Percentiles rank a stretch among this genome's conserved stretches.
These are phyloP conservation scores for Populus pruinosa DNA, from an alignment of 345 rosid species.

Conservation along the genomic window DNA sequence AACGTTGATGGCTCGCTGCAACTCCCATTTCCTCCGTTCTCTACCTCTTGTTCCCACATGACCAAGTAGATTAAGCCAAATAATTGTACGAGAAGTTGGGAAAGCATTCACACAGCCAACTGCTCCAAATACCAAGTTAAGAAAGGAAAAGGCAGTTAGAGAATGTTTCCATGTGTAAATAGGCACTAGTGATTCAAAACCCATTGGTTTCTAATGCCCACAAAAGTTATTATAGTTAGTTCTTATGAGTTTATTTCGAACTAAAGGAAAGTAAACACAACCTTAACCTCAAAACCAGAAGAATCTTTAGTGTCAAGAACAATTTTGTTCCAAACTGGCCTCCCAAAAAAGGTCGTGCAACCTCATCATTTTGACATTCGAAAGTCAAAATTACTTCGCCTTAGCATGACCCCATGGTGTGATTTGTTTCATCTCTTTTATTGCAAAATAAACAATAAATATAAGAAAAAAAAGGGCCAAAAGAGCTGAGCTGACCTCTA, in stretches of 20 bases:
- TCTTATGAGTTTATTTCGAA: background rate
- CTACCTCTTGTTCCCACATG: background rate
- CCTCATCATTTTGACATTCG: background rate
- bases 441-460: background rate
- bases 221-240: background rate
- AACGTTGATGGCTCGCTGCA: background rate
- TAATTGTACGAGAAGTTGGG: background rate
- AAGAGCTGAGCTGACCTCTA: background rate
- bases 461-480: background rate
- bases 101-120: constrained; percentile 10
- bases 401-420: background rate
- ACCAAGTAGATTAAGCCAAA: background rate
- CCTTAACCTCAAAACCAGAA: background rate
- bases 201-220: background rate
- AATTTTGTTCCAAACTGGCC: background rate
- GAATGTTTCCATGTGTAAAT: background rate
- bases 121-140: constrained; percentile 12
- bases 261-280: background rate
- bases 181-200: background rate
- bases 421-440: background rate
- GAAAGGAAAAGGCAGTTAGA: background rate
- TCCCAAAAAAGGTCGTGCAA: background rate
- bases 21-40: background rate
- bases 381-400: background rate
- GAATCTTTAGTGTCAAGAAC: background rate